phyloP scores from a whole-genome alignment of 2,329 filamentous ascomycete species.

The Rasamsonia emersonii region DNA sequence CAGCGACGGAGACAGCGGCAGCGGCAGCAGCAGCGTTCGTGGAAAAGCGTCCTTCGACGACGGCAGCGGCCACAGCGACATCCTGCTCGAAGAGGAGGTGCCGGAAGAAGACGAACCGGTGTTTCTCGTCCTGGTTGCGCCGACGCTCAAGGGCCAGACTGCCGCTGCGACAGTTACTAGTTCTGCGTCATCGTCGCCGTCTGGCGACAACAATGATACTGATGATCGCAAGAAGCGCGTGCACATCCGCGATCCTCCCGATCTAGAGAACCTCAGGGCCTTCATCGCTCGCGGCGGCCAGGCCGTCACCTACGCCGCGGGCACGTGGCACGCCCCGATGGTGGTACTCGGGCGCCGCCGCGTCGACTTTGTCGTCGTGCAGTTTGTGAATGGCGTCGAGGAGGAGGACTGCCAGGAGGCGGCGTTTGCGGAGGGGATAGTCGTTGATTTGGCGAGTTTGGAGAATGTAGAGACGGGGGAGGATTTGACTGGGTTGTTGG shows the following conservation, averaged over 20 bases:
- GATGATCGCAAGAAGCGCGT: constrained; percentile 20
- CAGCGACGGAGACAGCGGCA: constrained; percentile 7
- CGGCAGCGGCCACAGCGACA: no score
- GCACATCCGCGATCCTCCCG: constrained; percentile 51
- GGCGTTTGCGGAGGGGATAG: constrained; percentile 34
- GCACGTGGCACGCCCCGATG: constrained; percentile 97
- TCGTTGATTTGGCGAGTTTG: constrained; percentile 20
- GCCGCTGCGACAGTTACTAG: constrained; percentile 16
- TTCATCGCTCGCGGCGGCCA: constrained; percentile 72
- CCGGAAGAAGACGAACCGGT: constrained; percentile 20
- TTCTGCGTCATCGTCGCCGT: constrained; percentile 2
- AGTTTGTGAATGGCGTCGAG: constrained; percentile 75
- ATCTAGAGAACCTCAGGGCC: constrained; percentile 60
- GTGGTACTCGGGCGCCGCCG: constrained; percentile 63
- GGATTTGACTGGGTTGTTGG: constrained; percentile 9
- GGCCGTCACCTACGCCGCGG: constrained; percentile 84
- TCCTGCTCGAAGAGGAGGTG: constrained; percentile 12
- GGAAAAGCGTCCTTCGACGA: no score
- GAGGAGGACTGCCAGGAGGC: constrained; percentile 86
- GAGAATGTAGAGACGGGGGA: constrained; percentile 9
- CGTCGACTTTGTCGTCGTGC: constrained; percentile 81
- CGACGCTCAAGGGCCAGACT: constrained; percentile 49
- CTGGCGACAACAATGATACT: constrained; percentile 2
- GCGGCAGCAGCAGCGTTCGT: constrained; percentile 6
- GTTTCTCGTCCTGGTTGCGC: constrained; percentile 85